Conservation (phyloP, 768 basidiomycete genomes). For the Phanerochaete carnosa region DNA sequence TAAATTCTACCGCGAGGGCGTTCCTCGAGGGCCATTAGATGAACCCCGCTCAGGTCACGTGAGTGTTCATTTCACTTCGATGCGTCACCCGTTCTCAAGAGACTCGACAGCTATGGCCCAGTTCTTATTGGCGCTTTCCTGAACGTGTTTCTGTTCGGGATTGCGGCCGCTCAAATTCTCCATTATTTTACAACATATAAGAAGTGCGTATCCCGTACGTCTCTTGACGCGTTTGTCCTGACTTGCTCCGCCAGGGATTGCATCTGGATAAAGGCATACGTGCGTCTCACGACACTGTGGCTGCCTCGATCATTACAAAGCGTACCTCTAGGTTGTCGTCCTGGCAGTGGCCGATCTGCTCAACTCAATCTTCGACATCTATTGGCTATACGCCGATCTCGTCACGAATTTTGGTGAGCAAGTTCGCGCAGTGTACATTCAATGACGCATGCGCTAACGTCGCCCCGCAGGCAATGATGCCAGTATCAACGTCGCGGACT, state of each 20-base stretch:
- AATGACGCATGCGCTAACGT: neutral
- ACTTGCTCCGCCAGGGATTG: conserved; percentile 15
- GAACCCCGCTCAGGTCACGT: conserved; percentile 7
- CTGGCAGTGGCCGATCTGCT: conserved; percentile 19
- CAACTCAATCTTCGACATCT: conserved; percentile 20
- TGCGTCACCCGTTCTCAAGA: neutral
- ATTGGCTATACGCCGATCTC: conserved; percentile 17
- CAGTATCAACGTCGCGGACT: neutral
- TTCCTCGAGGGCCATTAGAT: neutral
- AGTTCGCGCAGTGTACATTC: neutral
- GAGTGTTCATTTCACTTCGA: neutral
- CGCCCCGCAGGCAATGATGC: neutral
- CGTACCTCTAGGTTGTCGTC: conserved; percentile 16
- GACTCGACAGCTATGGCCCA: conserved; percentile 31
- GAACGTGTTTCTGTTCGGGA: conserved; percentile 33
- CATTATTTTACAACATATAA: conserved; percentile 20
- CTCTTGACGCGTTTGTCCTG: neutral
- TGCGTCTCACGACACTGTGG: conserved; percentile 8
- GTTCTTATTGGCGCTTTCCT: conserved; percentile 32
- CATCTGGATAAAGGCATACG: conserved; percentile 18
- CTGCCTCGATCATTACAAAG: neutral
- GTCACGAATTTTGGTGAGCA: conserved; percentile 21
- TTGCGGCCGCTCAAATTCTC: conserved; percentile 31
- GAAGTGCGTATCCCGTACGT: conserved; percentile 9
- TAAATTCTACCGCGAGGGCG: neutral